Percentiles rank a stretch among this genome's conserved stretches.
Evolutionary conservation across 495 filamentous ascomycete species (phyloP).

Genomic region (Penicillium herquei): DNA sequence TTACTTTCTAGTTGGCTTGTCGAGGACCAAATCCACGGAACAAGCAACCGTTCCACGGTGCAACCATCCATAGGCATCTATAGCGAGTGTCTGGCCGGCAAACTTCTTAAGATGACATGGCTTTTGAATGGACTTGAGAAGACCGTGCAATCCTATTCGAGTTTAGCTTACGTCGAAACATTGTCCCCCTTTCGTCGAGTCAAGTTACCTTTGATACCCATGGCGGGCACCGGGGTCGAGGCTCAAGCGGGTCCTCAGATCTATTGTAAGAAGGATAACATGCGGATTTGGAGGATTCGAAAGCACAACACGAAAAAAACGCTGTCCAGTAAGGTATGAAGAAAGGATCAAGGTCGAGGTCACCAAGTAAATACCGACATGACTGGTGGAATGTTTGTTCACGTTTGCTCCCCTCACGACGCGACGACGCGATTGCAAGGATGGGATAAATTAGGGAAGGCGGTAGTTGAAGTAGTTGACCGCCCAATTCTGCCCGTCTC

Average conservation of each 20-base stretch:
- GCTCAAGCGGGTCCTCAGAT: constrained; percentile 32
- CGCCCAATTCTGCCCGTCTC: constrained; percentile 23
- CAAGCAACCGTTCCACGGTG: constrained; percentile 91
- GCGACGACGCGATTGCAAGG: constrained; percentile 26
- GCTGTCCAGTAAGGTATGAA: constrained; percentile 5
- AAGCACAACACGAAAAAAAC: constrained; percentile 4
- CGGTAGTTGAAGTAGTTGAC: constrained; percentile 15
- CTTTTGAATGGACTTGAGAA: constrained; percentile 95
- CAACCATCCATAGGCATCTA: constrained; percentile 98
- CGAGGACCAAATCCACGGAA: constrained; percentile 85
- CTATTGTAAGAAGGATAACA: constrained; percentile 22
- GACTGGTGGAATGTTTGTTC: constrained; percentile 27
- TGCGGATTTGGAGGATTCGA: constrained; percentile 8
- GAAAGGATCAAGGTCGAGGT: constrained; percentile 1
- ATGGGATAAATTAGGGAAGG: constrained; percentile 19
- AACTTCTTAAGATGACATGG: constrained; percentile 84
- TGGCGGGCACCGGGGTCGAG: constrained; percentile 40
- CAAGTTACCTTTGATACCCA: constrained; percentile 69
- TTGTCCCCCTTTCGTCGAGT: constrained; percentile 3
- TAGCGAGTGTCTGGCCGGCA: constrained; percentile 80
- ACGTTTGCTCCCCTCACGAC: constrained; percentile 26
- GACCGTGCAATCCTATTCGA: constrained; percentile 72
- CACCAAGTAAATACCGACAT: constrained; percentile 27
- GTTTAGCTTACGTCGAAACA: background rate
- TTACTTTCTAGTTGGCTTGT: constrained; percentile 83